phyloP scores from a whole-genome alignment of 106 monocot species.

The Dioscorea alata region DNA sequence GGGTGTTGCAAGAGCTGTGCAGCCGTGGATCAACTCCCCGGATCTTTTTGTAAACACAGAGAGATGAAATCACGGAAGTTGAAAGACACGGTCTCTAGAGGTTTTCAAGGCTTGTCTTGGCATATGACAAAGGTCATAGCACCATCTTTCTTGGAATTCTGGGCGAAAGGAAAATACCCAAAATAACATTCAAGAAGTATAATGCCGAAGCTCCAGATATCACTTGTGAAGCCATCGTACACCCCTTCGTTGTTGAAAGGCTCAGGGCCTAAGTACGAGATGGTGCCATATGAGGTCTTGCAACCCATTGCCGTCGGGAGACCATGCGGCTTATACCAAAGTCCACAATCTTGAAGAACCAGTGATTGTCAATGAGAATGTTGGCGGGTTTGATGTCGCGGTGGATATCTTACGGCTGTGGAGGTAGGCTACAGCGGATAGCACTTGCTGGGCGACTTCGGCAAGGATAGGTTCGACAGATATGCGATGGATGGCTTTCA shows the following conservation, averaged over 20 bases:
- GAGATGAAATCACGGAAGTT: conserved; percentile 60
- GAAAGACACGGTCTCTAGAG: conserved; percentile 44
- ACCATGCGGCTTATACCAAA: conserved; percentile 84
- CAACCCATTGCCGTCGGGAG: conserved; percentile 87
- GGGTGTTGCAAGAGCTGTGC: conserved; percentile 75
- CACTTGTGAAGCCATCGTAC: conserved; percentile 85
- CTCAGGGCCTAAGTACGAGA: conserved; percentile 98
- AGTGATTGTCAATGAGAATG: conserved; percentile 50
- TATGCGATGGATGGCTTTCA: conserved; percentile 43
- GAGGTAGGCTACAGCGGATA: conserved; percentile 74
- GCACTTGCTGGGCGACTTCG: conserved; percentile 57
- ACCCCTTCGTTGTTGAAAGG: conserved; percentile 82
- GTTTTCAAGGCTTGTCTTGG: conserved; percentile 57
- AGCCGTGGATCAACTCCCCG: conserved; percentile 36
- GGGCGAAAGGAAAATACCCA: too few species aligned
- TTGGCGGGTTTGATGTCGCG: conserved; percentile 95
- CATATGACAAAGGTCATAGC: conserved; percentile 85
- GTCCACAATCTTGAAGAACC: conserved; percentile 89
- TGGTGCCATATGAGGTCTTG: conserved; percentile 84
- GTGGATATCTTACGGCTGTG: conserved; percentile 78
- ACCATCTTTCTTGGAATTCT: conserved; percentile 72
- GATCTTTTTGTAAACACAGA: conserved; percentile 74
- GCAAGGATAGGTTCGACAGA: conserved; percentile 36
- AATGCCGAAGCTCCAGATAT: conserved; percentile 94
- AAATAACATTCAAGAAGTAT: too few species aligned